These are phyloP conservation scores for Ophiostoma sp. DNA, from an alignment of 2,329 filamentous ascomycete genomes.

Conservation along the genomic window DNA sequence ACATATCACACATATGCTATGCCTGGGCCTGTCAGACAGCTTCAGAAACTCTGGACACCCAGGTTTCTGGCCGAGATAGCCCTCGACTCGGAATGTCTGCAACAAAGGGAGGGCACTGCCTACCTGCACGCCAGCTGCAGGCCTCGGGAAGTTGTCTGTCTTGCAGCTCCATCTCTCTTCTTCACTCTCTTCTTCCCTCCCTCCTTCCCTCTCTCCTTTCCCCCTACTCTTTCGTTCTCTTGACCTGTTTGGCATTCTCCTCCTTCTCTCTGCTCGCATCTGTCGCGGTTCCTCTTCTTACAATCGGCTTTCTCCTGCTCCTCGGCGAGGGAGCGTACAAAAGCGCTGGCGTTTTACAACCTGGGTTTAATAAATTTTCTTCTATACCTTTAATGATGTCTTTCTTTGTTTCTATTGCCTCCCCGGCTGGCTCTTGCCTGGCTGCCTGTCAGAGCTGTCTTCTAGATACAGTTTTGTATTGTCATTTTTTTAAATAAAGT, in stretches of 20 bases:
- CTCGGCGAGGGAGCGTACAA: constrained; percentile 9
- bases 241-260: background rate
- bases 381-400: background rate
- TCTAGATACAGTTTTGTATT: no score
- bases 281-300: background rate
- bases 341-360: background rate
- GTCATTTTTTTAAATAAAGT: background rate
- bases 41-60: background rate
- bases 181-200: background rate
- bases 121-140: constrained; percentile 4
- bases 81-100: constrained; percentile 7
- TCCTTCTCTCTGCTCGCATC: background rate
- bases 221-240: background rate
- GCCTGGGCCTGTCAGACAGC: constrained; percentile 6
- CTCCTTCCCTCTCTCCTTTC: background rate
- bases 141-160: background rate
- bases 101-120: background rate
- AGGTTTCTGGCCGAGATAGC: background rate
- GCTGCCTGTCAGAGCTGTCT: no score
- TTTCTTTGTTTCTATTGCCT: background rate
- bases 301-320: background rate
- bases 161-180: background rate
- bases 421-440: no score
- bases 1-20: background rate
- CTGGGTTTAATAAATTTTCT: background rate